Evolutionary conservation across 179 eudicot genomes (phyloP), one percentile per base, ranked within the genome.

Genomic region (Carnegiea gigantea): DNA sequence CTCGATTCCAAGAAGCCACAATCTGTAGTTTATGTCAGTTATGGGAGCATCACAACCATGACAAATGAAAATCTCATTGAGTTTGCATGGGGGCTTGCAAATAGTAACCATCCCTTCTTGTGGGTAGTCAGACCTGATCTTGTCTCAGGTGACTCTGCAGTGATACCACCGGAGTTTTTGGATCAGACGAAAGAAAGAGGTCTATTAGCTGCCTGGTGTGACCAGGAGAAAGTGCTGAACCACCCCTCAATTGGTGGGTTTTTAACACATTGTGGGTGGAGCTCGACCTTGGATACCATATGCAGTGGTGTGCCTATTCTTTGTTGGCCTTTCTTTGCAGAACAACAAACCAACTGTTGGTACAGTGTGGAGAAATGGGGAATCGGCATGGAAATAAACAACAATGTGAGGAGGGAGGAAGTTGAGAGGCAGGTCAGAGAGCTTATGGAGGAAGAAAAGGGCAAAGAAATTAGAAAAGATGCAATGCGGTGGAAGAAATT

Each of bases 321-420:
- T 1, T 85, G 92, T 57, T 89, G 94, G 94, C 94, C 94, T 0
- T 91, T 88, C 54, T 86, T 88, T 18, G 89, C 92, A 0, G 94
- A 91, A 5, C 93, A 91, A 64, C 89, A 84, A 48, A 88, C 90
- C 1, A 91, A 91, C 62, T 83, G 88, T 60, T 83, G 85, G 72
- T 91, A 79, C 70, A 26, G 82, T n/a, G 85, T 78, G 33, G 77
- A 33, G 14, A 84, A 86, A 70, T 89, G 89, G 90, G 86, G 88
- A 17, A 84, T 86, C 0, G 91, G 93, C 9, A 78, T 86, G 86
- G 91, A 91, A 78, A 80, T 89, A 0, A 81, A 89, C 67, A 70
- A 73, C 30, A 77, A 87, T 51, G 92, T 91, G 40, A 78, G 75
- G 76, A 80, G 91, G 11, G 79, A 43, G 0, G 87, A 87, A 60